Conservation (phyloP, 1,284 basidiomycete species). For the Waitea zeae region DNA sequence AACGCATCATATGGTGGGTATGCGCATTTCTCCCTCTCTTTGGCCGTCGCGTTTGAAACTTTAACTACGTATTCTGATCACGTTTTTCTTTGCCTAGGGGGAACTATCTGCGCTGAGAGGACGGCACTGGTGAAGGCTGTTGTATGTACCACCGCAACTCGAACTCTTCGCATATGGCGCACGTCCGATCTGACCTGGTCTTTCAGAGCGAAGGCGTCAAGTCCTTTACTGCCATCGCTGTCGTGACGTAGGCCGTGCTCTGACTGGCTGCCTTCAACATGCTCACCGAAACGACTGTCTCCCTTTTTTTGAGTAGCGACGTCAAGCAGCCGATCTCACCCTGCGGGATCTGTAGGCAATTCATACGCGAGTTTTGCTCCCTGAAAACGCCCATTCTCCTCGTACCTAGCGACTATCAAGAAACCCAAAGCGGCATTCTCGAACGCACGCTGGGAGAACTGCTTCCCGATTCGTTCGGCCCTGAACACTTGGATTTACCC, state of each 20-base stretch:
- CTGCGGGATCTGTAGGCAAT: slow-evolving; percentile 86
- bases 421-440: slow-evolving; percentile 27
- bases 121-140: slow-evolving; percentile 79
- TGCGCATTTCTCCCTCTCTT: too few species aligned
- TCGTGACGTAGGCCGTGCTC: slow-evolving; percentile 60
- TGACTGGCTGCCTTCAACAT: slow-evolving; percentile 5
- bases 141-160: slow-evolving; percentile 30
- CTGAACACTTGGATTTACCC: slow-evolving; percentile 49
- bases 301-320: slow-evolving; percentile 23
- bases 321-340: slow-evolving; percentile 52
- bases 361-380: slow-evolving; percentile 79
- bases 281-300: background rate
- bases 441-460: slow-evolving; percentile 61
- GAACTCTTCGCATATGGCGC: slow-evolving; percentile 5
- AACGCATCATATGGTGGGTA: slow-evolving; percentile 74
- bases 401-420: slow-evolving; percentile 51
- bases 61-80: too few species aligned
- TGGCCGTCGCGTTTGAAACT: too few species aligned
- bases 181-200: slow-evolving; percentile 4
- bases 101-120: slow-evolving; percentile 75
- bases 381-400: slow-evolving; percentile 66
- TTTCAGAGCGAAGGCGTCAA: slow-evolving; percentile 56
- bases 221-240: slow-evolving; percentile 54
- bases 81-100: slow-evolving; percentile 24
- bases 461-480: slow-evolving; percentile 81